These are phyloP conservation scores for Phytophthora fragariaefolia DNA, from an alignment of 352 stramenopile genomes.

Conservation along the genomic window DNA sequence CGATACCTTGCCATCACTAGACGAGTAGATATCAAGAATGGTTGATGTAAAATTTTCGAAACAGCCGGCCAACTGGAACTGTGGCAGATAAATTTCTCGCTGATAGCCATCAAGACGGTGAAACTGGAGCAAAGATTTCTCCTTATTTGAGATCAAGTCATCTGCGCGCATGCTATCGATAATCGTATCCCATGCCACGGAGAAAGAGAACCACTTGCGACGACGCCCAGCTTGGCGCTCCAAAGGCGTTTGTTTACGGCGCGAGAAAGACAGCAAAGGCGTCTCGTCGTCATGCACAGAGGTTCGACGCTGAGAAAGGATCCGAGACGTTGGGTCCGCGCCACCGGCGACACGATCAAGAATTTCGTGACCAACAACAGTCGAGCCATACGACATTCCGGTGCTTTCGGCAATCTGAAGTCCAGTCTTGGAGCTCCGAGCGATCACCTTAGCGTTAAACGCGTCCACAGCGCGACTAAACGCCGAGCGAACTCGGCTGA, in stretches of 20 bases:
- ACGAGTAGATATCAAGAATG: constrained; percentile 77
- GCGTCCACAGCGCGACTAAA: constrained; percentile 89
- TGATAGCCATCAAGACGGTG: constrained; percentile 96
- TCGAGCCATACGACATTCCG: constrained; percentile 57
- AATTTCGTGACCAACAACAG: constrained; percentile 59
- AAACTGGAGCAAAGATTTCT: constrained; percentile 95
- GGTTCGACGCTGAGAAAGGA: constrained; percentile 42
- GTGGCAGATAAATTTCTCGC: constrained; percentile 97
- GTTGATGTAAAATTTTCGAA: constrained; percentile 93
- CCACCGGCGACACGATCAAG: constrained; percentile 56
- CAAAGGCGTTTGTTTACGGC: constrained; percentile 79
- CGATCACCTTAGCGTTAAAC: constrained; percentile 90
- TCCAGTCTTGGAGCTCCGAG: constrained; percentile 77
- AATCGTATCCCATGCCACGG: constrained; percentile 97
- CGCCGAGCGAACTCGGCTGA: constrained; percentile 80
- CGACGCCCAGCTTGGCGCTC: constrained; percentile 93
- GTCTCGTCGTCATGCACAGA: constrained; percentile 71
- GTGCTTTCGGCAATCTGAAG: constrained; percentile 51
- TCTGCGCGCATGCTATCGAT: constrained; percentile 96
- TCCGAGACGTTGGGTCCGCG: constrained; percentile 36
- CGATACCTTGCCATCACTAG: constrained; percentile 58
- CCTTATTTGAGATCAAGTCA: constrained; percentile 90
- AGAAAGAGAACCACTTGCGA: constrained; percentile 99
- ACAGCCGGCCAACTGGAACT: constrained; percentile 97
- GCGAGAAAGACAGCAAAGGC: constrained; percentile 85